These are phyloP conservation scores for Colletotrichum tabaci DNA, from an alignment of 2,329 filamentous ascomycete species.

Conservation along the genomic window DNA sequence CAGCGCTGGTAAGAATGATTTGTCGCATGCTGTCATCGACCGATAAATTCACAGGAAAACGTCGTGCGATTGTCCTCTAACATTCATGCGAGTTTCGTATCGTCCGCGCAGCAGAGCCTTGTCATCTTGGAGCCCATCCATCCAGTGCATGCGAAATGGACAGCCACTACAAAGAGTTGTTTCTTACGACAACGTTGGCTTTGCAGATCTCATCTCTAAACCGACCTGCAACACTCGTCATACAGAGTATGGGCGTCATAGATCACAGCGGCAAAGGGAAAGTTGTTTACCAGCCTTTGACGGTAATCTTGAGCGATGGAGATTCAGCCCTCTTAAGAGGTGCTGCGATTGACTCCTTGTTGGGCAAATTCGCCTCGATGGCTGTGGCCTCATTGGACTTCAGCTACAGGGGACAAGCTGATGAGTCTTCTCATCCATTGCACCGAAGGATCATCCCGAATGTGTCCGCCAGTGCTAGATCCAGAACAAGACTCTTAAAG, in stretches of 20 bases:
- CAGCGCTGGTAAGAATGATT: too few species aligned
- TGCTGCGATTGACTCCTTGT: neutral
- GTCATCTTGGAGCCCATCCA: neutral
- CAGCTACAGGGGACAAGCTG: neutral
- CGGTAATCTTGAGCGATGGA: neutral
- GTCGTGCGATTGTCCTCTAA: too few species aligned
- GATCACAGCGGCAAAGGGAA: neutral
- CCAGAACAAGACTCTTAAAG: neutral
- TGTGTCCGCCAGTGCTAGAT: neutral
- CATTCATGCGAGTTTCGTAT: too few species aligned
- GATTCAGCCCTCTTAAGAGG: neutral
- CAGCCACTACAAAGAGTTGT: too few species aligned
- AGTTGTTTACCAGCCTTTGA: neutral
- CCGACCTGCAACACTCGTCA: slow-evolving; percentile 38
- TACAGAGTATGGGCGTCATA: neutral
- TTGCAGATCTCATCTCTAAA: slow-evolving; percentile 31
- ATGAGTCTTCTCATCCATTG: too few species aligned
- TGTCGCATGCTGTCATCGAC: too few species aligned
- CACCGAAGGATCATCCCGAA: neutral
- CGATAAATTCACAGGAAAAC: too few species aligned
- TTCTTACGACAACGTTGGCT: slow-evolving; percentile 41
- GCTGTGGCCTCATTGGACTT: neutral
- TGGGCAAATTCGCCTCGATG: slow-evolving; percentile 1
- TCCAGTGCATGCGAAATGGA: neutral
- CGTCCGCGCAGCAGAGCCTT: too few species aligned